Conservation (phyloP, 1,284 basidiomycete species). For the Ganoderma lucidum region DNA sequence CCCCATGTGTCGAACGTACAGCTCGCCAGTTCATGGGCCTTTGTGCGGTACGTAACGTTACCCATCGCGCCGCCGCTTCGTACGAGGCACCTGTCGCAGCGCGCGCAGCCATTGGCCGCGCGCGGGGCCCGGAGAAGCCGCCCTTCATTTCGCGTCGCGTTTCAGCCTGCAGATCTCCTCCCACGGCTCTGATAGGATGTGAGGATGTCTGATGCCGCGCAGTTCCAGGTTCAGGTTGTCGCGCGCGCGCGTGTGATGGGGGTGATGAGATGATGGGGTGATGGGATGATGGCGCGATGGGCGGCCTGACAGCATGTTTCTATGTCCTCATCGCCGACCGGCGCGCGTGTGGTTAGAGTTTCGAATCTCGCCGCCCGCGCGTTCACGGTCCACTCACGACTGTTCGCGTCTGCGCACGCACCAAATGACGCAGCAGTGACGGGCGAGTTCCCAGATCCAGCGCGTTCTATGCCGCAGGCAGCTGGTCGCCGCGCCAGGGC, state of each 20-base stretch:
- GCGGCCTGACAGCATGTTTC: neutral
- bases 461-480: neutral
- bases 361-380: too few species aligned
- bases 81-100: neutral
- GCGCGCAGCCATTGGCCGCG: neutral
- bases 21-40: neutral
- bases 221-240: too few species aligned
- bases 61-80: neutral
- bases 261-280: neutral
- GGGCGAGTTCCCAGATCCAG: neutral
- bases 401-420: neutral
- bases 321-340: neutral
- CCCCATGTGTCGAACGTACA: neutral
- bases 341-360: slow-evolving; percentile 5
- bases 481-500: neutral
- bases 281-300: neutral
- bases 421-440: too few species aligned
- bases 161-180: slow-evolving; percentile 6
- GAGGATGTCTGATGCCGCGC: neutral
- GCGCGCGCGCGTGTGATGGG: neutral
- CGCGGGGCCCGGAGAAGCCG: neutral
- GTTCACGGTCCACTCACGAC: too few species aligned
- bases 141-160: slow-evolving; percentile 1
- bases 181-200: slow-evolving; percentile 8
- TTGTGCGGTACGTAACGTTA: neutral